phyloP scores from a whole-genome alignment of 441 rosid genomes.

The Syzygium syzygioides region DNA sequence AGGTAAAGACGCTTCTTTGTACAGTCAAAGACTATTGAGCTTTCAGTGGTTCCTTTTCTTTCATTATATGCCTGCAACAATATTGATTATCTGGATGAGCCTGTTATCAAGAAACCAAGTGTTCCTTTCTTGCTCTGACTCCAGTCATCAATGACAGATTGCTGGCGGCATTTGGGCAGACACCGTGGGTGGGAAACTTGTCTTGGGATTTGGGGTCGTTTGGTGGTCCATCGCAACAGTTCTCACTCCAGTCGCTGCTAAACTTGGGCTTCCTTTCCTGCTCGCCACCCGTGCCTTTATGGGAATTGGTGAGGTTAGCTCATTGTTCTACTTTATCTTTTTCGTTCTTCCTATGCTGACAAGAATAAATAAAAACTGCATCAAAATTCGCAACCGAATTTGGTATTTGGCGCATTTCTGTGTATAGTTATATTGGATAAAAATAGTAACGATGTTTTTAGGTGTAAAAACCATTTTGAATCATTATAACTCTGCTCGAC shows the following conservation, averaged over 20 bases:
- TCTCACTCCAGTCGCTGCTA: conserved; percentile 85
- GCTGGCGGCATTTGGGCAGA: conserved; percentile 98
- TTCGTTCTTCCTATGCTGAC: not conserved
- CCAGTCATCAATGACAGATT: conserved; percentile 40
- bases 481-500: not conserved
- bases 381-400: not conserved
- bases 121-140: conserved; percentile 8
- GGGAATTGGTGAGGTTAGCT: conserved; percentile 87
- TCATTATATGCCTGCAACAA: not conserved
- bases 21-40: not conserved
- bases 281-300: conserved; percentile 81
- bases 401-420: not conserved
- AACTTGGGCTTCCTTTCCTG: conserved; percentile 73
- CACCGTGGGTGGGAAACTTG: conserved; percentile 77
- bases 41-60: not conserved
- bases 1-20: conserved; percentile 29
- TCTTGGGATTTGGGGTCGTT: conserved; percentile 76
- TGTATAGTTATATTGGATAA: not conserved
- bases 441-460: not conserved
- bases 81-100: not conserved
- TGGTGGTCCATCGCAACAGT: conserved; percentile 93
- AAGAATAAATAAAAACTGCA: not conserved
- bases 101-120: not conserved
- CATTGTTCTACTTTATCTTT: not conserved
- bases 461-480: not conserved